Evolutionary conservation across 805 yeast genomes (phyloP).

Genomic region (Ogataea parapolymorpha): DNA sequence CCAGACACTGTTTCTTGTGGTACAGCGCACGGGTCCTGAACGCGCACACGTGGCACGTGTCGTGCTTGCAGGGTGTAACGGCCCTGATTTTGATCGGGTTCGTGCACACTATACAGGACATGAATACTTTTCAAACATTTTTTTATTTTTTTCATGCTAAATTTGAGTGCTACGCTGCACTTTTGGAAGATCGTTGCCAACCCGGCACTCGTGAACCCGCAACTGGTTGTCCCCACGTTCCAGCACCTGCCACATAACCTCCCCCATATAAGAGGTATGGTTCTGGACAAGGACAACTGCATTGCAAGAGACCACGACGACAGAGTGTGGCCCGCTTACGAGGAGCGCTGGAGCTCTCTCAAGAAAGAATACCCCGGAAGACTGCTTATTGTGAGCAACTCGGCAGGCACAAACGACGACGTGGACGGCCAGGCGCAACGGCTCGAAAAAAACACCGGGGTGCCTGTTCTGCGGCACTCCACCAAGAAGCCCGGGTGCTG

Average conservation of each 20-base stretch:
- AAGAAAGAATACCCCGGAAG: conserved; percentile 58
- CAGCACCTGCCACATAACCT: conserved; percentile 25
- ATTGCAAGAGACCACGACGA: conserved; percentile 82
- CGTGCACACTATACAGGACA: conserved; percentile 78
- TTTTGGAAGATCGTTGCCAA: conserved; percentile 53
- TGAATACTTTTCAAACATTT: neutral
- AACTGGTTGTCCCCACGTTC: conserved; percentile 53
- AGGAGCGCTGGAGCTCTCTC: conserved; percentile 52
- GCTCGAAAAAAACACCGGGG: conserved; percentile 64
- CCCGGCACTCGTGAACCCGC: conserved; percentile 73
- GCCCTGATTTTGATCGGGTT: conserved; percentile 62
- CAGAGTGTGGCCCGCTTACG: conserved; percentile 74
- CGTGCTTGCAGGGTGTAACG: conserved; percentile 79
- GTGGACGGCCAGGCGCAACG: conserved; percentile 51
- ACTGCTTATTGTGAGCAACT: conserved; percentile 79
- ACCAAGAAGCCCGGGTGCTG: conserved; percentile 84
- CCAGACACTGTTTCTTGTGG: conserved; percentile 68
- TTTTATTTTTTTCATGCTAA: conserved; percentile 27
- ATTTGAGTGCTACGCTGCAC: conserved; percentile 75
- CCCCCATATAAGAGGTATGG: conserved; percentile 64
- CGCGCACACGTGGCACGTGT: conserved; percentile 77
- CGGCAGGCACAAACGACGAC: conserved; percentile 90
- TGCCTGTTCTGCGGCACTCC: conserved; percentile 63
- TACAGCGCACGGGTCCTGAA: conserved; percentile 81
- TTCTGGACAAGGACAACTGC: conserved; percentile 93